phyloP scores from a whole-genome alignment of 2,329 filamentous ascomycete species.

The Arthrobotrys megalospora region DNA sequence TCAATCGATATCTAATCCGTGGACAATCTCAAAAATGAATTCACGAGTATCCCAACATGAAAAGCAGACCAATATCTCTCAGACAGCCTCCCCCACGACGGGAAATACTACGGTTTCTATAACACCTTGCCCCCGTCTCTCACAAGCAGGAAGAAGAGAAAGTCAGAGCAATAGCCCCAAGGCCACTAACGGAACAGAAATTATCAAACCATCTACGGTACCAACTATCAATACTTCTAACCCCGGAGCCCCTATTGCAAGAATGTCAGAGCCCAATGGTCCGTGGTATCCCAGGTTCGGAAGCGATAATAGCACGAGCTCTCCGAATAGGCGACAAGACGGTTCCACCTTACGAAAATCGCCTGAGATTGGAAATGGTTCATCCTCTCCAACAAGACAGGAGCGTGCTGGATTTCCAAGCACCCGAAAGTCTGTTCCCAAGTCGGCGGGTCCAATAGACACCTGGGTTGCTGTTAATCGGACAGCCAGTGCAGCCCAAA shows the following conservation, averaged over 20 bases:
- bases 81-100: not conserved
- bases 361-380: not conserved
- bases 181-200: not conserved
- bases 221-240: slow-evolving; percentile 1
- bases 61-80: slow-evolving; percentile 3
- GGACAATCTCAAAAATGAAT: slow-evolving; percentile 60
- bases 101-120: not conserved
- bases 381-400: slow-evolving; percentile 13
- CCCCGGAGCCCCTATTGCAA: slow-evolving; percentile 33
- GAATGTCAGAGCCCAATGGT: slow-evolving; percentile 15
- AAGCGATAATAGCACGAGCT: slow-evolving; percentile 23
- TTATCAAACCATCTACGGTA: not conserved
- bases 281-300: slow-evolving; percentile 45
- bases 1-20: slow-evolving; percentile 49
- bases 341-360: not conserved
- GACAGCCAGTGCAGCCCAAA: not conserved
- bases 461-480: slow-evolving; percentile 29
- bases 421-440: slow-evolving; percentile 6
- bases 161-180: slow-evolving; percentile 1
- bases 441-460: slow-evolving; percentile 35
- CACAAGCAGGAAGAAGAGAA: not conserved
- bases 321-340: slow-evolving; percentile 3
- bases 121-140: not conserved
- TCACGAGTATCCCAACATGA: slow-evolving; percentile 12
- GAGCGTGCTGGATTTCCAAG: not conserved